Conservation (phyloP, 2,329 filamentous ascomycete species). For the Gyromitra esculenta region DNA sequence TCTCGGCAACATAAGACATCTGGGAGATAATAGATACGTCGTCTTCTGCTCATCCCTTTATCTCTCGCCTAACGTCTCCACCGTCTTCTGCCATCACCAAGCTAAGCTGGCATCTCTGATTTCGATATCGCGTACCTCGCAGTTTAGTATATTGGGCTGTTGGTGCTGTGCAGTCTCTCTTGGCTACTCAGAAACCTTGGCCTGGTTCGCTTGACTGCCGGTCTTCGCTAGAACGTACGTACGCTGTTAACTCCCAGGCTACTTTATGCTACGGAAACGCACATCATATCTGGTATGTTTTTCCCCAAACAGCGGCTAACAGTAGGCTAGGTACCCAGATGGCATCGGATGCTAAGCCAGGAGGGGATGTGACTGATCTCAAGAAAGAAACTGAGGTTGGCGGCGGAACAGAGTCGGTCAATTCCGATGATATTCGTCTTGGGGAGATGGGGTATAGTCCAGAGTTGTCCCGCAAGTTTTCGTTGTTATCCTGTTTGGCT, state of each 20-base stretch:
- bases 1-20: constrained; percentile 15
- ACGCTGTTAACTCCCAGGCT: not conserved
- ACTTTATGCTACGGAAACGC: not conserved
- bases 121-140: not conserved
- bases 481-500: constrained; percentile 64
- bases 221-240: not conserved
- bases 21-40: constrained; percentile 1
- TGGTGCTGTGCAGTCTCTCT: not conserved
- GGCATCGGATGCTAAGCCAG: constrained; percentile 11
- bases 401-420: not conserved
- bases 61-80: constrained; percentile 10
- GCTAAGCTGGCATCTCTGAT: not conserved
- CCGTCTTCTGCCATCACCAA: not conserved
- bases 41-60: constrained; percentile 21
- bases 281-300: not conserved
- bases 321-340: constrained; percentile 7
- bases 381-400: constrained; percentile 6
- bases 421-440: constrained; percentile 49
- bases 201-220: not conserved
- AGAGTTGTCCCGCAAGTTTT: constrained; percentile 64
- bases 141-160: constrained; percentile 3
- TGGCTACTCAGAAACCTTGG: not conserved
- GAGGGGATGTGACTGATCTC: not conserved
- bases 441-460: constrained; percentile 62
- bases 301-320: not conserved